Evolutionary conservation across 2,329 filamentous ascomycete genomes (phyloP).

Genomic region (Colletotrichum sojae): DNA sequence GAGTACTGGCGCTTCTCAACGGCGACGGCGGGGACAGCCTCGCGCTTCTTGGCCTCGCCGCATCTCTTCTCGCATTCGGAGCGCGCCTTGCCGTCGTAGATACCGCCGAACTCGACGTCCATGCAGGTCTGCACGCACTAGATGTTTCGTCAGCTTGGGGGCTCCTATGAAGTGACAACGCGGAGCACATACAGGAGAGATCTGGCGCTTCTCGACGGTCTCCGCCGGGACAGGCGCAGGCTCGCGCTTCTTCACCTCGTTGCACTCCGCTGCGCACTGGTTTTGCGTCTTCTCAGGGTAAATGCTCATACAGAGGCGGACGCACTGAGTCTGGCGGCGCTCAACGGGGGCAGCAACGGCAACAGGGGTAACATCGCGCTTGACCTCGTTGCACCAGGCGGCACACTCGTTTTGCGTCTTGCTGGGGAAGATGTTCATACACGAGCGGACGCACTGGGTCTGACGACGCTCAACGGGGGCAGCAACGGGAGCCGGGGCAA

Average conservation of each 20-base stretch:
- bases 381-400: background rate
- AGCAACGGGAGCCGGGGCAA: too few relatives aligned
- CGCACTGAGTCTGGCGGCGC: conserved; percentile 2
- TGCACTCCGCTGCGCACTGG: background rate
- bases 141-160: too few relatives aligned
- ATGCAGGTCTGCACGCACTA: conserved; percentile 11
- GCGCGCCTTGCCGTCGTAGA: conserved; percentile 11
- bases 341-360: background rate
- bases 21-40: background rate
- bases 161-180: too few relatives aligned
- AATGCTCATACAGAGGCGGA: background rate
- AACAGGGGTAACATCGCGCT: too few relatives aligned
- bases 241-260: too few relatives aligned
- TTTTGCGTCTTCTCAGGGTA: background rate
- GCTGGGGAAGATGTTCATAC: conserved; percentile 3
- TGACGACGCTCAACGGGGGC: background rate
- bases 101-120: background rate
- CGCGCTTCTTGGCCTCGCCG: background rate
- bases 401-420: background rate
- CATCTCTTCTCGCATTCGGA: background rate
- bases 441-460: background rate
- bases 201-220: too few relatives aligned
- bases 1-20: conserved; percentile 9
- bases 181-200: too few relatives aligned
- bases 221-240: too few relatives aligned